Base-by-base conservation (phyloP, 177 flowering plant species). In the Vitis hybrid region DNA sequence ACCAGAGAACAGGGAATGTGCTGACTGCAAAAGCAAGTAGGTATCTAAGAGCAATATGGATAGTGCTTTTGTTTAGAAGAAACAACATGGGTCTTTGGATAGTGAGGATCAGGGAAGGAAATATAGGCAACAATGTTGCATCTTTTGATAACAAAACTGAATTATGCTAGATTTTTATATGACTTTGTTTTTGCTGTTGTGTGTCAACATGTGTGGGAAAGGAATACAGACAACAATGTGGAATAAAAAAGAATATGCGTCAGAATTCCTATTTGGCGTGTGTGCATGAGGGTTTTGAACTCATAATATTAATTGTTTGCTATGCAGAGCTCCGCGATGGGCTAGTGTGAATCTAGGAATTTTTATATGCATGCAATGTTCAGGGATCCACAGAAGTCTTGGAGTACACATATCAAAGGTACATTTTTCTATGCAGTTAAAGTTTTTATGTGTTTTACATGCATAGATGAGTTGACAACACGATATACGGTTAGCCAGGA, bases 401-500 rank as follows among this genome's bases (percentile, higher is more conserved):
- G 87, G 91, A 14, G 87, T 85, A 71, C 91, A 87, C 70, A 85
- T 87, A 72, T 87, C 91, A 11, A 85, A 87, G 89, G 91, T 87
- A 50, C 9, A 66, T 39, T 39, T 26, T 26, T 26, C 30, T 3
- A 26, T 39, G 45, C 45, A 39, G 45, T 39, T 39, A 39, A 39
- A 39, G 45, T 39, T 39, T 39, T 39, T 39, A 39, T 7, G 8
- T 0, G 4, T 39, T 39, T 39, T 39, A 39, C 7, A 39, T 39
- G 45, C 8, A 39, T 6, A 39, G 45, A 39, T 39, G 45, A 39
- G 45, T 39, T 39, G 45, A 39, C 7, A 39, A 39, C 7, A 7
- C 45, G 5, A 26, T 26, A 26, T 26, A 26, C 30, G 30, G 30
- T 26, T 26, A 26, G 30, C 4, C 30, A 3, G 30, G 30, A 26